A percentile compares a stretch with the other conserved stretches of the same genome.
phyloP scores from a whole-genome alignment of 768 basidiomycete species.

The Tulasnella sp. region DNA sequence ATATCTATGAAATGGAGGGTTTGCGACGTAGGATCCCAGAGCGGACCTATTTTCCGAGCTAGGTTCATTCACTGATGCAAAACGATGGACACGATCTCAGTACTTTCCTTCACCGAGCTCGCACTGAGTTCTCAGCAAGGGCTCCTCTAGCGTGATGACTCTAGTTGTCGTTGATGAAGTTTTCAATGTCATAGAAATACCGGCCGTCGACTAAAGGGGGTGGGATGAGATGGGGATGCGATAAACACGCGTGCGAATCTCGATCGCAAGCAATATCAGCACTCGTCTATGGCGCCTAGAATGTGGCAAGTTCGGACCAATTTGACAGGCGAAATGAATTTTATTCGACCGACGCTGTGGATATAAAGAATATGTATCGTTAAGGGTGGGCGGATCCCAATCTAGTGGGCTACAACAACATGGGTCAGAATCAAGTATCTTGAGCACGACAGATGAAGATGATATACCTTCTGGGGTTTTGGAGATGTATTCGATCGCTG shows the following conservation, averaged over 20 bases:
- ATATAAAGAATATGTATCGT: no score
- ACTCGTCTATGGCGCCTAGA: no score
- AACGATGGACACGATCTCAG: background rate
- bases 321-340: no score
- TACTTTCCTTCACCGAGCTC: conserved; percentile 51
- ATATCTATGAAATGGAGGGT: conserved; percentile 64
- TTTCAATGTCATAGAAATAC: background rate
- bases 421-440: background rate
- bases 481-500: conserved; percentile 90
- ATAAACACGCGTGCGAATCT: background rate
- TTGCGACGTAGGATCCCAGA: conserved; percentile 46
- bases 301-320: no score
- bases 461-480: conserved; percentile 79
- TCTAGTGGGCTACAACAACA: conserved; percentile 38
- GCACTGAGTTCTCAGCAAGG: conserved; percentile 45
- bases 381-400: background rate
- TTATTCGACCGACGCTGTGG: background rate
- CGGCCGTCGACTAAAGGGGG: background rate
- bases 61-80: background rate
- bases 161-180: background rate
- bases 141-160: conserved; percentile 24
- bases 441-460: background rate
- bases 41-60: conserved; percentile 37
- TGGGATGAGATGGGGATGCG: background rate
- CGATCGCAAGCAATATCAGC: no score